Percentiles rank a stretch among this genome's conserved stretches.
These are phyloP conservation scores for Dothideomycetes sp. DNA, from an alignment of 2,329 filamentous ascomycete genomes.

Conservation along the genomic window DNA sequence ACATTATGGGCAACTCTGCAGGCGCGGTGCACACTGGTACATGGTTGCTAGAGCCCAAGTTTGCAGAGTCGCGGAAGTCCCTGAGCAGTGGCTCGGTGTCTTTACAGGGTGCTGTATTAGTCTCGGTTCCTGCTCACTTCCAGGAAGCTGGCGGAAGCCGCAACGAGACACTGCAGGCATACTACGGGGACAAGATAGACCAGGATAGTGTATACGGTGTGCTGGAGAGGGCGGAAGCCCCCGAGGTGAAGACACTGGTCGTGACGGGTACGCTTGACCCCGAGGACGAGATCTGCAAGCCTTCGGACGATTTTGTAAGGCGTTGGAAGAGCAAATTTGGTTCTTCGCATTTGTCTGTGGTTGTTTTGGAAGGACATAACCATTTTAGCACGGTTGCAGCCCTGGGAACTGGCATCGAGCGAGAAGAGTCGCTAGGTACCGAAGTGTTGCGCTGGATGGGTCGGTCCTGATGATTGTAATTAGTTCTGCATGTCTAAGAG, in stretches of 20 bases:
- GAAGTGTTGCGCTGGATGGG: conserved; percentile 7
- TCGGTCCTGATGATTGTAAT: too few species aligned
- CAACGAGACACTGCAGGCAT: conserved; percentile 10
- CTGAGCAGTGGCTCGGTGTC: conserved; percentile 9
- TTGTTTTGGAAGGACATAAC: conserved; percentile 17
- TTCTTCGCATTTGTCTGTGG: conserved; percentile 9
- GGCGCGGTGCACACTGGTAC: conserved; percentile 28
- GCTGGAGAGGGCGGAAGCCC: not conserved
- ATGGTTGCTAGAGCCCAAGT: conserved; percentile 21
- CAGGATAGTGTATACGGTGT: conserved; percentile 14
- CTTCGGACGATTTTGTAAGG: conserved; percentile 15
- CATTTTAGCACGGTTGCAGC: conserved; percentile 15
- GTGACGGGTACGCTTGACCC: conserved; percentile 17
- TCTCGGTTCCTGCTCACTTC: conserved; percentile 18
- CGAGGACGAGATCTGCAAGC: conserved; percentile 14
- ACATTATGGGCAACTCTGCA: conserved; percentile 30
- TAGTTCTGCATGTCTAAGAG: too few species aligned
- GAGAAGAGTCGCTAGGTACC: conserved; percentile 16
- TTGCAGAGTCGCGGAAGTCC: conserved; percentile 12
- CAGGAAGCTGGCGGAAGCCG: conserved; percentile 8
- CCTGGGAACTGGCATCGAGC: conserved; percentile 14
- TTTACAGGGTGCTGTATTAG: conserved; percentile 14
- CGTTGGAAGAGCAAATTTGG: conserved; percentile 13
- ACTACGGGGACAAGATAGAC: conserved; percentile 13
- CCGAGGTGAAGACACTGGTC: conserved; percentile 11